Evolutionary conservation across 208 protist species (phyloP).

Genomic region (Porcisia hertigi): DNA sequence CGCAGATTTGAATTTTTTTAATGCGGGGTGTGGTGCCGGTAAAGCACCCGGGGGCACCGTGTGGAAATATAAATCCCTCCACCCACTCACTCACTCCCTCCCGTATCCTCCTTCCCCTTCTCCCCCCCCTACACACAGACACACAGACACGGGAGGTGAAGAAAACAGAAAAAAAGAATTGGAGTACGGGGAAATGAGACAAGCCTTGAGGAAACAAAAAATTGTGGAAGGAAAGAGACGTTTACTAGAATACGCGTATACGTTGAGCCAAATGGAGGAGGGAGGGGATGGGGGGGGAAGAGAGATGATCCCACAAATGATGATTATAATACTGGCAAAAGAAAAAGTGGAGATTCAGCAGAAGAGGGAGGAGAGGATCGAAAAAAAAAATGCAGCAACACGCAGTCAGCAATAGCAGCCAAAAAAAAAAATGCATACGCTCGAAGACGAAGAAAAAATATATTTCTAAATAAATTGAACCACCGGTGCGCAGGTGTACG

Average conservation of each 20-base stretch:
- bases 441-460: neutral
- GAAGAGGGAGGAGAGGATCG: neutral
- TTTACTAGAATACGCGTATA: too few relatives aligned
- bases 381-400: too few relatives aligned
- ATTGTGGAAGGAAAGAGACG: too few relatives aligned
- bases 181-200: neutral
- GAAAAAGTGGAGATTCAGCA: neutral
- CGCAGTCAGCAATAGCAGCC: neutral
- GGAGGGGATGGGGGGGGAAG: too few relatives aligned
- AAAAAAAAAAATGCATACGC: slow-evolving; percentile 2
- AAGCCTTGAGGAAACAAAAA: too few relatives aligned
- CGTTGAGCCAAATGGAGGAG: too few relatives aligned
- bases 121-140: neutral
- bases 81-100: too few relatives aligned
- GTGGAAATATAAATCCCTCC: too few relatives aligned
- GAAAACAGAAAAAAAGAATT: slow-evolving; percentile 6
- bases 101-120: too few relatives aligned
- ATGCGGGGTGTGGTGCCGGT: neutral
- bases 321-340: neutral
- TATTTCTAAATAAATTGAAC: too few relatives aligned
- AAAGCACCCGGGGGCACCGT: too few relatives aligned
- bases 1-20: neutral
- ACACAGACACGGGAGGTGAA: neutral
- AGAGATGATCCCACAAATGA: too few relatives aligned
- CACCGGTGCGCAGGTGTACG: neutral